Conservation (phyloP, 2,329 filamentous ascomycete species). For the Botryotinia globosa region DNA sequence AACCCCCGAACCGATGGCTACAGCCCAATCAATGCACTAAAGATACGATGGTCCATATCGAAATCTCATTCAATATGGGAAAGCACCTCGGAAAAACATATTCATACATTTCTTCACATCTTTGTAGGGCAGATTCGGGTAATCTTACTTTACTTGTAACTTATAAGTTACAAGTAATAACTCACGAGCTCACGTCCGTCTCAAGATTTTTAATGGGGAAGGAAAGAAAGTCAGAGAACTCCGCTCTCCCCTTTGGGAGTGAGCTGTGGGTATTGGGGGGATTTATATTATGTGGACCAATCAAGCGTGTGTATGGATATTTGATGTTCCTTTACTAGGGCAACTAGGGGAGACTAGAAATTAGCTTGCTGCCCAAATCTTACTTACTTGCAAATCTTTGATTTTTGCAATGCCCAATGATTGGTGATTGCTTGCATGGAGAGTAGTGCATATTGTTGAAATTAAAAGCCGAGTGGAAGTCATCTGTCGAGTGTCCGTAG, state of each 20-base stretch:
- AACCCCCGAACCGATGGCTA: neutral
- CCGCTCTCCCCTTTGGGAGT: neutral
- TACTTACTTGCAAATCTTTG: neutral
- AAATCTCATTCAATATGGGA: neutral
- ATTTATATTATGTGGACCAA: neutral
- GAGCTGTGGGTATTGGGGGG: neutral
- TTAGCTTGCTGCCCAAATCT: conserved; percentile 5
- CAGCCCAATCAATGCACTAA: neutral
- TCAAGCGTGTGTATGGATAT: neutral
- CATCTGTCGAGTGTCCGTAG: neutral
- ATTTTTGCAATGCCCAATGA: neutral
- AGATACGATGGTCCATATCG: neutral
- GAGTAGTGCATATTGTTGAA: neutral
- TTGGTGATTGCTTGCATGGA: neutral
- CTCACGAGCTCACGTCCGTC: neutral
- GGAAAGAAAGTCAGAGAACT: neutral
- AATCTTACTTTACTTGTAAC: neutral
- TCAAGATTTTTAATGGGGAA: neutral
- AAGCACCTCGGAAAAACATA: neutral
- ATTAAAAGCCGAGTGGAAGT: neutral
- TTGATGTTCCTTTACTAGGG: neutral
- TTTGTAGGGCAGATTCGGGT: neutral
- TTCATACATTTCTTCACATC: neutral
- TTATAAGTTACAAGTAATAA: no score
- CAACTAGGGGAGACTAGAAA: conserved; percentile 1